Conservation (phyloP, 805 yeast species). For the Cyberlindnera euphorbiae region DNA sequence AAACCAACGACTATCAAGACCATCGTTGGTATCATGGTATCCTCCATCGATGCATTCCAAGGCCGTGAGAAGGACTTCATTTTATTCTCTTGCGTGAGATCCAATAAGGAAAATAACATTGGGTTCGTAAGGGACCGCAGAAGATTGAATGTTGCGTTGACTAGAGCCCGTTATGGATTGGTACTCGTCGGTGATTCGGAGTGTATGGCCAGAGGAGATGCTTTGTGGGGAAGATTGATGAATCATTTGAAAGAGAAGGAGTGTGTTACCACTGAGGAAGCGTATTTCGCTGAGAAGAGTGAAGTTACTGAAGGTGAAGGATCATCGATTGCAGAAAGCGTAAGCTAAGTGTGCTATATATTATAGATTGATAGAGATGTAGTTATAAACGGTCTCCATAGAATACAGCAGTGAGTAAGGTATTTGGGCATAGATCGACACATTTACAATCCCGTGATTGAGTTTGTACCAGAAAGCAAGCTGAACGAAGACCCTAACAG, state of each 20-base stretch:
- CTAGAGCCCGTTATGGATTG: slow-evolving; percentile 62
- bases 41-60: slow-evolving; percentile 81
- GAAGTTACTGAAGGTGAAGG: too few species aligned
- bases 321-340: too few species aligned
- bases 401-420: too few species aligned
- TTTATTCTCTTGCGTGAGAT: slow-evolving; percentile 71
- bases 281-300: not conserved
- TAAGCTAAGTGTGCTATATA: too few species aligned
- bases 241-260: slow-evolving; percentile 32
- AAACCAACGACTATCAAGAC: slow-evolving; percentile 24
- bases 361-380: too few species aligned
- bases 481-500: too few species aligned
- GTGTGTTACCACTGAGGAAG: slow-evolving; percentile 4
- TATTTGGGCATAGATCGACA: too few species aligned
- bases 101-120: slow-evolving; percentile 45
- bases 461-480: too few species aligned
- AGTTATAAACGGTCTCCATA: too few species aligned
- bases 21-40: slow-evolving; percentile 41
- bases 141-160: slow-evolving; percentile 67
- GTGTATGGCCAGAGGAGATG: slow-evolving; percentile 40
- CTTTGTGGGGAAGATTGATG: slow-evolving; percentile 48
- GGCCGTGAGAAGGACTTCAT: slow-evolving; percentile 82
- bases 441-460: too few species aligned
- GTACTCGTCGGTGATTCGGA: slow-evolving; percentile 58
- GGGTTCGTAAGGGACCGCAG: slow-evolving; percentile 61